Conservation (phyloP, 352 stramenopile species). For the Phytopythium litorale region DNA sequence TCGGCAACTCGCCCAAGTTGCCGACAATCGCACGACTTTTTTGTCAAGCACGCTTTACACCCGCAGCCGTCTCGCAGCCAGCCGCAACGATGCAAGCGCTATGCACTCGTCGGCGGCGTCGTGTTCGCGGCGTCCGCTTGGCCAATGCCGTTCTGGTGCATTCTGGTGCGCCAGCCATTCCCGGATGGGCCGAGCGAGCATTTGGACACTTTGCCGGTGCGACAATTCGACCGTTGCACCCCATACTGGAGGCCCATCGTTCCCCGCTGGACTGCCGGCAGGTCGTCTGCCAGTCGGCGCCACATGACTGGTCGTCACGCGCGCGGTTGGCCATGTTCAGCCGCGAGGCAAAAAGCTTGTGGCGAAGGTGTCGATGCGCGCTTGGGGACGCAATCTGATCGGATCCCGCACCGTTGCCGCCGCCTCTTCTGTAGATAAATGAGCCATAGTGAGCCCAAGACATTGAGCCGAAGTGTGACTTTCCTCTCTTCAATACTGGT, state of each 20-base stretch:
- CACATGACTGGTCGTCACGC: constrained; percentile 1
- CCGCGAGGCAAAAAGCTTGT: neutral
- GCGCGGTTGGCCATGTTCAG: neutral
- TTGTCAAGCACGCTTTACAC: no score
- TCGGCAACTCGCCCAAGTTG: no score
- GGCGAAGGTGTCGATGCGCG: neutral
- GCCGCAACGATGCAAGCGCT: no score
- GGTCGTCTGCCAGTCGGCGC: neutral
- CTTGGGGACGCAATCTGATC: constrained; percentile 1
- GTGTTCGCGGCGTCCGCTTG: no score
- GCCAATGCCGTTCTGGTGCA: no score
- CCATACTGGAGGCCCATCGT: no score
- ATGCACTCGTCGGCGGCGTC: no score
- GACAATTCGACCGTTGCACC: neutral
- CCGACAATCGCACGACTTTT: no score
- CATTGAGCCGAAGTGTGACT: neutral
- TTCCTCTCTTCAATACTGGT: constrained; percentile 2
- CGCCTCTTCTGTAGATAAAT: neutral
- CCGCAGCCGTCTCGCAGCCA: no score
- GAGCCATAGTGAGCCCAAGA: constrained; percentile 1
- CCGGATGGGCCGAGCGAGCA: no score
- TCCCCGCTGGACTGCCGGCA: no score
- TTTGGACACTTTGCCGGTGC: neutral
- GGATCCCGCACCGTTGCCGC: neutral
- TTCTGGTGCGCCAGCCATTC: no score